Base-by-base conservation (phyloP, 345 rosid genomes). In the Acer saccharum region DNA sequence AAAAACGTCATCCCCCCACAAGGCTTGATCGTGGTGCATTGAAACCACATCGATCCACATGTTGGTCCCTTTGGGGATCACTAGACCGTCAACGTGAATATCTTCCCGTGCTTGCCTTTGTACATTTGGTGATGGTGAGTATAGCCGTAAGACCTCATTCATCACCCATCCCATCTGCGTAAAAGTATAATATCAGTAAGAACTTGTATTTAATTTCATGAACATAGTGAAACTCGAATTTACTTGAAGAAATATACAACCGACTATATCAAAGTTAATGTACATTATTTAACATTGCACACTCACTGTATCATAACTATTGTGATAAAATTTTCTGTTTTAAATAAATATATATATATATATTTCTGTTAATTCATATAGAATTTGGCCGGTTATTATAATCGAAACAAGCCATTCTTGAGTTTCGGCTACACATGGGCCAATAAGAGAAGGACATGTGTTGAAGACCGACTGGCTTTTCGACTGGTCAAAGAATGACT, bases 41-140 rank as follows among this genome's bases (percentile, higher is more conserved):
- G 90, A 88, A n/a, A 95, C 94, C 4, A 93, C 83, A 66, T 95
- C 98, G 57, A 95, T 95, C 98, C 98, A 95, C 68, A 95, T 86
- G 80, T 93, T 95, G 13, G 95, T 86, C 10, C 97, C 98, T 3
- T 80, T 80, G 0, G 98, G 98, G 29, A 95, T 88, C 23, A 84
- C 81, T 1, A 81, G 69, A 0, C 76, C 86, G 23, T 81, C 79
- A 3, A 88, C 95, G 27, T 60, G 73, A 16, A 89, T 90, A 35
- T 95, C 92, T 77, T 81, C 87, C 43, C 93, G 81, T 0, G 91
- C 88, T 84, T 95, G 99, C 50, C 98, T 83, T 54, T 95, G 98
- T 35, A 81, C 96, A 43, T 95, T 95, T 0, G 98, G 98, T 20
- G 95, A 92, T 6, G 98, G 91, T 0, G 95, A 76, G 83, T 93